Evolutionary conservation across 805 yeast genomes (phyloP), one percentile per base, ranked within the genome.

Genomic region (Metschnikowia borealis): DNA sequence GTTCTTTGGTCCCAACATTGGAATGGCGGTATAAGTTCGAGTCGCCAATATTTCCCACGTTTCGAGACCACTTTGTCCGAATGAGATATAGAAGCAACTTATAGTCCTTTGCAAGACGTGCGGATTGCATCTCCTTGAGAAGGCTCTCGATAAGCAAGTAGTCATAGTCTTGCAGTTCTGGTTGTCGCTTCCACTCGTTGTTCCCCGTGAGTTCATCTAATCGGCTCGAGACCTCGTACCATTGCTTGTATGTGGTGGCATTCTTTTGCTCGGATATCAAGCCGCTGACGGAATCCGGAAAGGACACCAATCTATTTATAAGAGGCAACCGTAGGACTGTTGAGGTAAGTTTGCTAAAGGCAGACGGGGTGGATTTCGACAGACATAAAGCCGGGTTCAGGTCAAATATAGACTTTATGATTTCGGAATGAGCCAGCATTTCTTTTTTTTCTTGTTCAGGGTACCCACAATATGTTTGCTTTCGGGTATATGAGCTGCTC

Each of bases 11-110:
- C 3, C 99, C 98, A 14, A 87, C 84, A 60, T 81, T 84, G 3
- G 91, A 81, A 63, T 87, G 88, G 39, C 85, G 71, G 65, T 88
- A 94, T 14, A 94, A 71, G 57, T 83, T 80, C 17, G 84, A 79
- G 64, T 90, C 86, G 1, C 96, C 95, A 74, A 90, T 87, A 57
- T 89, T 87, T 1, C 96, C 98, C 47, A 89, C 66, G 61, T 90
- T 88, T 54, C 99, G 74, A 2, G 81, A 78, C 87, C 96, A 87
- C 21, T 87, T 82, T 0, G 97, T 92, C 52, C 98, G 69, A 2
- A 94, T 82, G 13, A 88, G 69, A 59, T 87, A 89, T 13, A 92
- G 66, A 33, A 92, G 66, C 39, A 77, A 74, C 49, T 80, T 71
- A 57, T 79, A 79, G 61, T 94, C 87, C 26, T 79, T 75, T 14